Conservation (phyloP, 176 grass and related monocot species). For the Raddia guianensis region DNA sequence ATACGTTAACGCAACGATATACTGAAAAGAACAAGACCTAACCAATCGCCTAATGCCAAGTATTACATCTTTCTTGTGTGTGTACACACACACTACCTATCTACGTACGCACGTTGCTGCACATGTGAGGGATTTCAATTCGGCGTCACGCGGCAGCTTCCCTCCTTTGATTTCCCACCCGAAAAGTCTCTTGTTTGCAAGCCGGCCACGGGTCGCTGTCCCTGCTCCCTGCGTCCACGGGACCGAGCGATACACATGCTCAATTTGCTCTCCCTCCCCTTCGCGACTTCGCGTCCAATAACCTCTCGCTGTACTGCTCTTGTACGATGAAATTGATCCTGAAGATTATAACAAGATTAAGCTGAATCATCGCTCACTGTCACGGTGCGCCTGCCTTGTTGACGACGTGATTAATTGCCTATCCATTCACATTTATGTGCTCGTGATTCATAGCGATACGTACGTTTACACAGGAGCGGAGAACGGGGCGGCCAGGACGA, state of each 20-base stretch:
- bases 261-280: too few relatives aligned
- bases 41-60: too few relatives aligned
- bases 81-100: too few relatives aligned
- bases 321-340: background rate
- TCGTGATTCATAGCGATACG: constrained; percentile 18
- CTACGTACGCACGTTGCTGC: too few relatives aligned
- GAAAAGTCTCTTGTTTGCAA: background rate
- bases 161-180: background rate
- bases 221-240: constrained; percentile 29
- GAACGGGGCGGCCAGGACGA: background rate
- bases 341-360: background rate
- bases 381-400: background rate
- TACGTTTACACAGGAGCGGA: too few relatives aligned
- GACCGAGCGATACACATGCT: background rate
- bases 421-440: background rate
- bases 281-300: background rate
- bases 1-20: too few relatives aligned
- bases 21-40: too few relatives aligned
- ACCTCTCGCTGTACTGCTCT: too few relatives aligned
- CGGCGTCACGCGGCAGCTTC: constrained; percentile 22
- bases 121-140: too few relatives aligned
- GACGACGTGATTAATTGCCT: background rate
- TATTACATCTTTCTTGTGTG: too few relatives aligned
- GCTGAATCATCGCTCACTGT: background rate
- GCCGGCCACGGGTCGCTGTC: background rate